Base-by-base conservation (phyloP, 768 basidiomycete genomes). In the Lactarius indigo region DNA sequence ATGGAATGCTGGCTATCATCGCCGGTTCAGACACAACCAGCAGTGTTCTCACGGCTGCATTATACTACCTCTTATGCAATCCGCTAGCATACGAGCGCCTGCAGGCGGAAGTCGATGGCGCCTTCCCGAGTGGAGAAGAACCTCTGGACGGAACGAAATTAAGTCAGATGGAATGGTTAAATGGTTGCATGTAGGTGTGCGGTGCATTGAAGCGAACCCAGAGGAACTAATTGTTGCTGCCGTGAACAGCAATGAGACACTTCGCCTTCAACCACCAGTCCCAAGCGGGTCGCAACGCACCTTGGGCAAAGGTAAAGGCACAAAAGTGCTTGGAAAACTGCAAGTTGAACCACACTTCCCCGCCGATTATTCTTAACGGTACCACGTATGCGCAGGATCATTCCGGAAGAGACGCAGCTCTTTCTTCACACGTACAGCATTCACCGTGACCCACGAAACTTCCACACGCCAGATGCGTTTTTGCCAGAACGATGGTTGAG, bases 111-210 rank as follows among this genome's bases (percentile, higher is more conserved):
- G 44, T 47, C 37, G 59, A 61, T 12, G 26, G 28, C 20, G 44
- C 28, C 7, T 47, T 61, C 28, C 59, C 59, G 3, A 5, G 41
- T 17, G 44, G 26, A 33, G 63, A 64, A 39, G 63, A 64, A 33
- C 63, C 63, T 17, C 35, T 64, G 30, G 56, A 64, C 23, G 39
- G 28, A 2, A 31, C 23, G 12, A 64, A 58, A 55, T 18, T 64
- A 7, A 9, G 61, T 50, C 26, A 50, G 15, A 54, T 63, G 61
- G 47, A 52, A 28, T 63, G 61, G 61, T 33, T 63, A 10, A 63
- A 63, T 17, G 50, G 26, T 10, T 63, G 61, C 61, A 55, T 55
- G 61, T 63, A n/a, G 17, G 61, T 61, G 10, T 50, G 12, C 23
- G 47, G 23, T 5, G 23, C 23, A 23, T 5, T 13, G 10, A 26